These are phyloP conservation scores for Entomortierella beljakovae DNA, from an alignment of 192 early-diverging fungal species.

Conservation along the genomic window DNA sequence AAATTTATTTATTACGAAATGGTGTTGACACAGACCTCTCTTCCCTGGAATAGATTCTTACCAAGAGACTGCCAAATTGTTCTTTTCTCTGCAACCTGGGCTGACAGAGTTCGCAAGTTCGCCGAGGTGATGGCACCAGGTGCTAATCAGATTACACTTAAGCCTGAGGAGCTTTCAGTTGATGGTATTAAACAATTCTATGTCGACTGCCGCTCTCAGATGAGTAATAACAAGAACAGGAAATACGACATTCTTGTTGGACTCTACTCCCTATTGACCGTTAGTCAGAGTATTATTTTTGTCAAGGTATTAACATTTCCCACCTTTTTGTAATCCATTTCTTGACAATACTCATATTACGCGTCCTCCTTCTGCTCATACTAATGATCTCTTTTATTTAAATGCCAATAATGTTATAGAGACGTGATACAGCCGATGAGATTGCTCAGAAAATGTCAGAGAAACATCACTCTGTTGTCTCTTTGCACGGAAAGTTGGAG, in stretches of 20 bases:
- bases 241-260: constrained; percentile 81
- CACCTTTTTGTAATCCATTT: not conserved
- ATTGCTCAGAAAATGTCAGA: constrained; percentile 80
- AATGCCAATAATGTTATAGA: constrained; percentile 45
- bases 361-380: not conserved
- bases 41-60: constrained; percentile 65
- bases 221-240: constrained; percentile 61
- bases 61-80: constrained; percentile 84
- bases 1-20: too few species aligned
- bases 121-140: constrained; percentile 85
- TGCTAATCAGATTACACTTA: constrained; percentile 89
- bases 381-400: not conserved
- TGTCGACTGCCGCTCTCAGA: constrained; percentile 86
- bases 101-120: constrained; percentile 79
- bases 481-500: constrained; percentile 86
- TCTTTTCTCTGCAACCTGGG: constrained; percentile 96
- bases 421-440: constrained; percentile 84
- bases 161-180: constrained; percentile 91
- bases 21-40: not conserved
- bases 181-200: constrained; percentile 97
- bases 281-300: constrained; percentile 98
- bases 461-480: constrained; percentile 86
- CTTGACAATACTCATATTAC: constrained; percentile 9
- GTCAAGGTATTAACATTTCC: constrained; percentile 68
- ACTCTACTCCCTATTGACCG: constrained; percentile 86